Base-by-base conservation (phyloP, 768 basidiomycete genomes). In the Mrakia gelida region DNA sequence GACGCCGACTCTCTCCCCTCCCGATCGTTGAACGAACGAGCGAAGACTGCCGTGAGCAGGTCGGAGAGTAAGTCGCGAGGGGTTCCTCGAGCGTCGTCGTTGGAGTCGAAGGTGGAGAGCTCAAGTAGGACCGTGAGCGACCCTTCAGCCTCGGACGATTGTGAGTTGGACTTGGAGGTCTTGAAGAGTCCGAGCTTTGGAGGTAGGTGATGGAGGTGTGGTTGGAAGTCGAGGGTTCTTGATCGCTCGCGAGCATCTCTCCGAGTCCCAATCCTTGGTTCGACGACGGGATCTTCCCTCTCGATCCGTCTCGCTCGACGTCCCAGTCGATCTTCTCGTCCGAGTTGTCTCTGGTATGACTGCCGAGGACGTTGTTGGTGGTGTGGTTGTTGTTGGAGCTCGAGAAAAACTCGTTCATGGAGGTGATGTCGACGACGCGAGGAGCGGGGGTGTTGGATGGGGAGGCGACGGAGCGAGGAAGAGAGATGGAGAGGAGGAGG, bases 401-500 rank as follows among this genome's bases (percentile, higher is more conserved):
- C 0, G 59, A 2, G 59, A 59, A 59, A 26, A 59, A 59, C n/a
- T 59, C 26, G 59, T 59, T 59, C 6, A 28, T 59, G 59, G 59
- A 59, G 59, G 59, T n/a, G 26, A 59, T 28, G n/a, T 59, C 26
- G 59, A 13, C 26, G 59, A 13, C n/a, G 26, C 15, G 59, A 59
- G 59, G 26, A 26, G 23, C 26, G 8, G 23, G 8, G 10, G 26
- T 5, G 59, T 9, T n/a, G 13, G 6, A 5, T 28, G 59, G 26
- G 18, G 59, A 28, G 59, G 13, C 59, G 26, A 18, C 59, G 67
- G 34, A 26, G 41, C 67, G 67, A 43, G 67, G 67, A 41, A 70
- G 67, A 23, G 67, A 70, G 67, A 70, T 70, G 41, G 67, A 70
- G 18, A 70, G 67, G 67, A 70, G 67, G 41, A 70, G 67, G 8